A percentile compares a stretch with the other conserved stretches of the same genome.
Conservation (phyloP, 495 filamentous ascomycete genomes). For the Platismatia glauca region DNA sequence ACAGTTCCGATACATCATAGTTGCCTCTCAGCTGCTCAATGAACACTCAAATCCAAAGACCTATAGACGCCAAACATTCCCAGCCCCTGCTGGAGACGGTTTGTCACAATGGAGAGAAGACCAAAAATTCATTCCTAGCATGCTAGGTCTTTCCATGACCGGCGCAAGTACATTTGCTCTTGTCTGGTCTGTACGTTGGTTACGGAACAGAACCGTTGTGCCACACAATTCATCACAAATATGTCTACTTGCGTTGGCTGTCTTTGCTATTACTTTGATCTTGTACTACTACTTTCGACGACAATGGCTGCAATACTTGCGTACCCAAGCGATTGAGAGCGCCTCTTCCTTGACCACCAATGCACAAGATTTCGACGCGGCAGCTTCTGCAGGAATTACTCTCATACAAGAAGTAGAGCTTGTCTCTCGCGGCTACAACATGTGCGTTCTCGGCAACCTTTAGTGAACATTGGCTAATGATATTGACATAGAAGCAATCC, state of each 20-base stretch:
- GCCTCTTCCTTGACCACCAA: slow-evolving; percentile 64
- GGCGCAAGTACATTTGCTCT: slow-evolving; percentile 54
- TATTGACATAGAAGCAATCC: slow-evolving; percentile 59
- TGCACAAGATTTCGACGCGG: slow-evolving; percentile 76
- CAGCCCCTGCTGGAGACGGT: slow-evolving; percentile 34
- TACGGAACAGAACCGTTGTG: slow-evolving; percentile 31
- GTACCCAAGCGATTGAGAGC: slow-evolving; percentile 65
- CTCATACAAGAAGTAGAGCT: slow-evolving; percentile 95
- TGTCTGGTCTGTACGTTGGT: slow-evolving; percentile 67
- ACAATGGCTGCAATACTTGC: slow-evolving; percentile 76
- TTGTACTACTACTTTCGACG: slow-evolving; percentile 67
- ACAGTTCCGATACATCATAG: slow-evolving; percentile 89
- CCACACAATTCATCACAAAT: slow-evolving; percentile 26
- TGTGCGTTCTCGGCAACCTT: slow-evolving; percentile 47
- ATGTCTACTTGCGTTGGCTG: slow-evolving; percentile 38
- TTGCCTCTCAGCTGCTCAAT: slow-evolving; percentile 84
- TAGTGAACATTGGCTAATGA: slow-evolving; percentile 31
- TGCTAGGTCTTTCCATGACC: slow-evolving; percentile 43
- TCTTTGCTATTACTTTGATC: slow-evolving; percentile 46
- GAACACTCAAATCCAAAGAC: slow-evolving; percentile 46
- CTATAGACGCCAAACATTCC: slow-evolving; percentile 40
- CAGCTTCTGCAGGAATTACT: slow-evolving; percentile 67
- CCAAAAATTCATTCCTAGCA: slow-evolving; percentile 25
- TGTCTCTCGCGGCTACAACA: slow-evolving; percentile 84
- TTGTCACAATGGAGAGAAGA: slow-evolving; percentile 3